A percentile compares a stretch with the other conserved stretches of the same genome.
phyloP scores from a whole-genome alignment of 352 stramenopile species.

The Globisporangium parvum region DNA sequence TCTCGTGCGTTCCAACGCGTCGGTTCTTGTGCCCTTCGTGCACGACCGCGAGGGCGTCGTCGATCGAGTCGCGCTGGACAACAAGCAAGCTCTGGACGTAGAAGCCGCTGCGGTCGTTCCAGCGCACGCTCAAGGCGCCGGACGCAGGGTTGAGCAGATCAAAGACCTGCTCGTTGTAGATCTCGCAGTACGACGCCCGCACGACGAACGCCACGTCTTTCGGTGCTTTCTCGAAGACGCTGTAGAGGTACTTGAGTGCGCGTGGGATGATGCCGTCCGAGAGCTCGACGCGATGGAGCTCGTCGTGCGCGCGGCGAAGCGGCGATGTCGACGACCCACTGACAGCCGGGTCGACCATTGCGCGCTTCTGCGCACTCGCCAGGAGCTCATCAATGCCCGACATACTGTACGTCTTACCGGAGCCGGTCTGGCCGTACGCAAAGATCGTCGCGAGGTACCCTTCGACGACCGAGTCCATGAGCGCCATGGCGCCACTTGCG shows the following conservation, averaged over 20 bases:
- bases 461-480: slow-evolving; percentile 63
- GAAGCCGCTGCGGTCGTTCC: slow-evolving; percentile 66
- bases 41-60: slow-evolving; percentile 70
- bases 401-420: slow-evolving; percentile 77
- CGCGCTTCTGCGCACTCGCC: slow-evolving; percentile 20
- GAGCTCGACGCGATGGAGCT: slow-evolving; percentile 16
- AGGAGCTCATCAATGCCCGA: slow-evolving; percentile 67
- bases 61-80: slow-evolving; percentile 63
- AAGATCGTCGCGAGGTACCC: slow-evolving; percentile 69
- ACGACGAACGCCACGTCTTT: slow-evolving; percentile 55
- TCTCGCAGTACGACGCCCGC: slow-evolving; percentile 72
- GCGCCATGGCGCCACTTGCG: slow-evolving; percentile 39
- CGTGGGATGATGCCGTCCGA: slow-evolving; percentile 69
- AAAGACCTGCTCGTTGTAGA: slow-evolving; percentile 84
- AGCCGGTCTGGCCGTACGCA: slow-evolving; percentile 62
- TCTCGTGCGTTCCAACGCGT: slow-evolving; percentile 54
- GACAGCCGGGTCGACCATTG: not conserved
- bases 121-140: slow-evolving; percentile 58
- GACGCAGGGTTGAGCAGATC: slow-evolving; percentile 68
- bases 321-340: not conserved
- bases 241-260: slow-evolving; percentile 66
- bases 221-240: slow-evolving; percentile 33
- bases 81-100: slow-evolving; percentile 78
- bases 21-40: slow-evolving; percentile 70
- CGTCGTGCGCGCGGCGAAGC: not conserved